Evolutionary conservation across 345 rosid genomes (phyloP).

Genomic region (Citrus reticulata): DNA sequence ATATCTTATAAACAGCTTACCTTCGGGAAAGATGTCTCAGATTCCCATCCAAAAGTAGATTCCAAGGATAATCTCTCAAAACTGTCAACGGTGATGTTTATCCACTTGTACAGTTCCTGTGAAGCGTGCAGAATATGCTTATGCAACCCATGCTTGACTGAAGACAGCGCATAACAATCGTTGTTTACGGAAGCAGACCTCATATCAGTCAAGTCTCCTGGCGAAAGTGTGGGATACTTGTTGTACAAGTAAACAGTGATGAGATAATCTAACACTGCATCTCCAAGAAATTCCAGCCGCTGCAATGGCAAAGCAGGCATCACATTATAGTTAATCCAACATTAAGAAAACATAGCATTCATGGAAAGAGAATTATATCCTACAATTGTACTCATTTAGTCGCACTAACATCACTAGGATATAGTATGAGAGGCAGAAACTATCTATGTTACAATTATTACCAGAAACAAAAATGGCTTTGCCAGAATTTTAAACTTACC

Average conservation of each 20-base stretch:
- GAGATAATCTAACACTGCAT: slow-evolving; percentile 75
- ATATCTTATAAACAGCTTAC: slow-evolving; percentile 24
- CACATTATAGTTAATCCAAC: background rate
- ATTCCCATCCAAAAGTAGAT: slow-evolving; percentile 78
- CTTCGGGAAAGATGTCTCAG: slow-evolving; percentile 75
- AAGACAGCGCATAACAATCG: slow-evolving; percentile 66
- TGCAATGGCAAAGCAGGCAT: slow-evolving; percentile 43
- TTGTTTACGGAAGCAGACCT: slow-evolving; percentile 96
- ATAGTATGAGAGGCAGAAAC: background rate
- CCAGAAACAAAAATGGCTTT: background rate
- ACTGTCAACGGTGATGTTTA: slow-evolving; percentile 26
- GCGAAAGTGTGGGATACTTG: slow-evolving; percentile 61
- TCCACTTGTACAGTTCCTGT: slow-evolving; percentile 53
- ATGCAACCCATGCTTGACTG: slow-evolving; percentile 55
- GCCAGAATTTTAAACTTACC: slow-evolving; percentile 35
- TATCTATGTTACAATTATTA: background rate
- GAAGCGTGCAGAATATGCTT: slow-evolving; percentile 73
- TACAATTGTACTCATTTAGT: background rate
- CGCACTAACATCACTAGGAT: background rate
- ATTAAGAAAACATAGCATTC: background rate
- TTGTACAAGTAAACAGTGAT: slow-evolving; percentile 56
- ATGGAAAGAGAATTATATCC: background rate
- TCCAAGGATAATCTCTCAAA: slow-evolving; percentile 27
- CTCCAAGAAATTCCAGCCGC: slow-evolving; percentile 97
- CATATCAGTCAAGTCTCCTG: slow-evolving; percentile 82